phyloP scores from a whole-genome alignment of 1,139 yeast species.

The Yamadazyma conglobata region DNA sequence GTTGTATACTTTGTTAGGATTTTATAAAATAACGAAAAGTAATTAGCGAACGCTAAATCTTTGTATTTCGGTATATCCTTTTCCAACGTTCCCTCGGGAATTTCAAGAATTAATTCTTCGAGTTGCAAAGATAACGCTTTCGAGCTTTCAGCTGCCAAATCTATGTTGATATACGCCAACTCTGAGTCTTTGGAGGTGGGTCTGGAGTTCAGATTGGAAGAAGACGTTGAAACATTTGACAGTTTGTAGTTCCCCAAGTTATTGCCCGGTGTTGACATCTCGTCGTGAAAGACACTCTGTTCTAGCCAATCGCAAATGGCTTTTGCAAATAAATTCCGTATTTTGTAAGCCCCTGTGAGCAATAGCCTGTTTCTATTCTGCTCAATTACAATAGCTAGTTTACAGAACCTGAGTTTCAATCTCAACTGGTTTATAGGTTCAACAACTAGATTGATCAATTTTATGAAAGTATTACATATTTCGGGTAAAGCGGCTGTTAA shows the following conservation, averaged over 20 bases:
- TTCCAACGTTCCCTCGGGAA: constrained; percentile 58
- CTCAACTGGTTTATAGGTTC: constrained; percentile 39
- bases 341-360: constrained; percentile 51
- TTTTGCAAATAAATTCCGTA: constrained; percentile 61
- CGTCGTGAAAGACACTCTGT: constrained; percentile 41
- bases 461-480: constrained; percentile 27
- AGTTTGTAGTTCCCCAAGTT: too few species aligned
- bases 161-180: constrained; percentile 53
- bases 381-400: constrained; percentile 51
- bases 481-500: constrained; percentile 34
- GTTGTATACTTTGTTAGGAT: constrained; percentile 60
- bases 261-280: constrained; percentile 9
- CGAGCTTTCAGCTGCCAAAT: constrained; percentile 65
- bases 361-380: constrained; percentile 34
- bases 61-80: constrained; percentile 56
- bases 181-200: constrained; percentile 31
- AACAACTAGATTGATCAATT: constrained; percentile 33
- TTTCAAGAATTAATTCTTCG: constrained; percentile 55
- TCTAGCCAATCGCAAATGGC: constrained; percentile 69
- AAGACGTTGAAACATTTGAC: background rate
- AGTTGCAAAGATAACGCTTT: constrained; percentile 55
- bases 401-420: constrained; percentile 58
- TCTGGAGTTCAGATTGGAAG: background rate
- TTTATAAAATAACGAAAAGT: constrained; percentile 67
- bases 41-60: constrained; percentile 64